phyloP scores from a whole-genome alignment of 805 yeast genomes.

The Cephaloascus albidus region DNA sequence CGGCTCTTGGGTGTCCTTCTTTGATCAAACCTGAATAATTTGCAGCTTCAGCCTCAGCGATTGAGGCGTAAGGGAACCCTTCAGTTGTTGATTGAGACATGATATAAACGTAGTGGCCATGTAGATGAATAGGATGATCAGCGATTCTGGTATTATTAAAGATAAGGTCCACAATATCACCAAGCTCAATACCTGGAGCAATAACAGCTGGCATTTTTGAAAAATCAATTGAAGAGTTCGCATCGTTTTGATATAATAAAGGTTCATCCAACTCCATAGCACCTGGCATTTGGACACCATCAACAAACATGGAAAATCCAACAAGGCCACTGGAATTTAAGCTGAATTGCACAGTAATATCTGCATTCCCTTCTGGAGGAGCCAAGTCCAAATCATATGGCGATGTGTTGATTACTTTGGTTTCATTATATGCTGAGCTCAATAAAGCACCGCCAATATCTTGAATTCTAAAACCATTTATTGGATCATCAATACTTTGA shows the following conservation, averaged over 20 bases:
- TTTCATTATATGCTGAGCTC: conserved; percentile 2
- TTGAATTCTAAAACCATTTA: conserved; percentile 13
- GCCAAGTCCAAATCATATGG: conserved; percentile 8
- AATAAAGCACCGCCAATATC: conserved; percentile 13
- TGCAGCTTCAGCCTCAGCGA: conserved; percentile 13
- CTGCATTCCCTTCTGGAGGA: conserved; percentile 9
- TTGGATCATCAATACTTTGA: conserved; percentile 2
- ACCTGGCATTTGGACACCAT: conserved; percentile 8
- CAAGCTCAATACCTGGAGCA: conserved; percentile 10
- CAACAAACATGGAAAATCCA: conserved; percentile 15
- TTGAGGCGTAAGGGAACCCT: conserved; percentile 13
- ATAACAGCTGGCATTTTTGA: conserved; percentile 4
- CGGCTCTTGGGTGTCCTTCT: conserved; percentile 13
- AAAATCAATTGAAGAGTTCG: conserved; percentile 4
- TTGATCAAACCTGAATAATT: conserved; percentile 9
- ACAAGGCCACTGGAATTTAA: conserved; percentile 19
- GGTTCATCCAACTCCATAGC: conserved; percentile 17
- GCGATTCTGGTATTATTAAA: conserved; percentile 16
- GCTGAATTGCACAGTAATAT: conserved; percentile 16
- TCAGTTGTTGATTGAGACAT: conserved; percentile 14
- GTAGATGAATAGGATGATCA: conserved; percentile 25
- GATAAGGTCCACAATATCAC: conserved; percentile 21
- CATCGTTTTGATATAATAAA: conserved; percentile 12
- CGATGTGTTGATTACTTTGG: conserved; percentile 10
- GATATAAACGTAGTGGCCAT: conserved; percentile 21